Base-by-base conservation (phyloP, 352 stramenopile genomes). In the Globisporangium ultimum region DNA sequence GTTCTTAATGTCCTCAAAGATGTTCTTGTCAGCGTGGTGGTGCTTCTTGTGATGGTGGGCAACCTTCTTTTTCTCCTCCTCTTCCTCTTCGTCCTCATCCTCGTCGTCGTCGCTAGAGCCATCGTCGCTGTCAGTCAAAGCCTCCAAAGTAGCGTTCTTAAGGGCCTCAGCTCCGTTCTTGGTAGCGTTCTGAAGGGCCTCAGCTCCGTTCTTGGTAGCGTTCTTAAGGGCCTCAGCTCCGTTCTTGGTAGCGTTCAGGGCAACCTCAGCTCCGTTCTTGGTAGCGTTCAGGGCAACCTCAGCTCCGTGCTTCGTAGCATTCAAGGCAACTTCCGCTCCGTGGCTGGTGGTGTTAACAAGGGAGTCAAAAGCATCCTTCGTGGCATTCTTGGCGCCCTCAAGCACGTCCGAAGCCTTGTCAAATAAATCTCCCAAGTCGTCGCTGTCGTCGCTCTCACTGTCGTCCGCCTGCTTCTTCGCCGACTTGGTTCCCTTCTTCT, bases 81-180 rank as follows among this genome's bases (percentile, higher is more conserved):
- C 2, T 17, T 53, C 51, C 13, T 73, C 61, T 18, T 65, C 60
- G 17, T 74, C 65, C 13, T 67, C 48, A 22, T 67, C 55, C 21
- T 70, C 64, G 17, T 74, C 58, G 11, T 70, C 62, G 17, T 74
- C 69, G 14, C 66, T 60, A 22, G 56, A 66, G 17, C 28, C 9
- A 36, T 55, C 61, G 15, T 61, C 54, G n/a, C 50, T 49, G 41
- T 46, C 53, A 34, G 52, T 54, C 13, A 40, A 43, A 3, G 53
- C 48, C n/a, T 54, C 49, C 41, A 22, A 22, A 42, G 61, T 50
- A 38, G 34, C 45, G 49, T 58, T 48, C 42, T 47, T 43, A 17
- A 48, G 21, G 12, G 43, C 12, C 1, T 51, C 28, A 11, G 51
- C 28, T 3, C 15, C 38, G 22, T 48, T 21, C 41, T 18, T 32